Percentiles rank a stretch among this genome's conserved stretches.
phyloP scores from a whole-genome alignment of 1,284 basidiomycete genomes.

The Malassezia pachydermatis region DNA sequence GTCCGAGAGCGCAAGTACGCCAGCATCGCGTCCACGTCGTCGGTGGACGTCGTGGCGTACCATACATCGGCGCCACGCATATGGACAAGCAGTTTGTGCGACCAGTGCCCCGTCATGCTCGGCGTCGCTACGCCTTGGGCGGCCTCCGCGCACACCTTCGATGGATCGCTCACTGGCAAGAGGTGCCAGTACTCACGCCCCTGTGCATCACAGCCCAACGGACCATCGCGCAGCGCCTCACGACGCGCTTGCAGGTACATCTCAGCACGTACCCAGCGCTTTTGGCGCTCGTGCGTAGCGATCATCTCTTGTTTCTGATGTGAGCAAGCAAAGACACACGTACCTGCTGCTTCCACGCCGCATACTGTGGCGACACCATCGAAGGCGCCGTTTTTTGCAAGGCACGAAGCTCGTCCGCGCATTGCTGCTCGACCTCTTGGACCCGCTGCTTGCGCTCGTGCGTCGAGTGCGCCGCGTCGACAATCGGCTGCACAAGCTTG shows the following conservation, averaged over 20 bases:
- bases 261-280: background rate
- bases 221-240: conserved; percentile 12
- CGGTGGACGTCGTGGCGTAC: conserved; percentile 2
- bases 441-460: conserved; percentile 3
- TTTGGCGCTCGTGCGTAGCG: background rate
- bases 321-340: background rate
- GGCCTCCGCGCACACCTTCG: background rate
- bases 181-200: conserved; percentile 23
- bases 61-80: conserved; percentile 1
- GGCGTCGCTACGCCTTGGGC: background rate
- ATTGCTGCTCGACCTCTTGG: background rate
- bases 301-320: conserved; percentile 1
- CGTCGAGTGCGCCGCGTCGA: background rate
- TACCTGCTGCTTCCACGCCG: conserved; percentile 9
- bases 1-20: background rate
- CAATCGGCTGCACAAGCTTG: conserved; percentile 6
- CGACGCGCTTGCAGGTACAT: conserved; percentile 1
- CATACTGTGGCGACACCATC: conserved; percentile 7
- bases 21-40: background rate
- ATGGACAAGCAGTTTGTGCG: conserved; percentile 8
- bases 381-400: conserved; percentile 7
- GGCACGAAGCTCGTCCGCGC: conserved; percentile 8
- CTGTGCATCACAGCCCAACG: conserved; percentile 18
- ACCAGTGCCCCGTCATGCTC: conserved; percentile 14
- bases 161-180: conserved; percentile 3